Evolutionary conservation across 352 stramenopile species (phyloP).

Genomic region (Phytophthora ohioensis): DNA sequence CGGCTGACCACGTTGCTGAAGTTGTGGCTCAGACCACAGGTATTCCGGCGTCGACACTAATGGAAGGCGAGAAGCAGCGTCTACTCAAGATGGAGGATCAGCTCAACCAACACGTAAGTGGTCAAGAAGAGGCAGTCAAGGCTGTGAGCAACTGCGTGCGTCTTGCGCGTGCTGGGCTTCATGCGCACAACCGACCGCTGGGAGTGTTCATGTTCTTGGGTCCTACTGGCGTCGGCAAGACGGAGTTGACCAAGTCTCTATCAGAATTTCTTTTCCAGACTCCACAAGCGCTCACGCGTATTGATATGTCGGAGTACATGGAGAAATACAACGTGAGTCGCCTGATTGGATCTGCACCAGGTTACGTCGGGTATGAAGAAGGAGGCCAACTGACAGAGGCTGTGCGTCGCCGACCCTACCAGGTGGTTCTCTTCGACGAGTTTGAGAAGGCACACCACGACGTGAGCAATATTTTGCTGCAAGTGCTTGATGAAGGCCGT

Average conservation of each 20-base stretch:
- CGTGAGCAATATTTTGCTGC: constrained; percentile 97
- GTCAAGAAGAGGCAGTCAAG: constrained; percentile 91
- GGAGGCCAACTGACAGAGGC: constrained; percentile 97
- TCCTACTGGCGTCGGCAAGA: constrained; percentile 95
- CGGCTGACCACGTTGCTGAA: constrained; percentile 93
- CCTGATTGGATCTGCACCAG: constrained; percentile 92
- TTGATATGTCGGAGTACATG: constrained; percentile 99
- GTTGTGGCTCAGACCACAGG: constrained; percentile 92
- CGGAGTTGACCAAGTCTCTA: constrained; percentile 97
- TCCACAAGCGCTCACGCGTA: constrained; percentile 94
- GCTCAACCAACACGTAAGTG: constrained; percentile 92
- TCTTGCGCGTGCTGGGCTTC: constrained; percentile 93
- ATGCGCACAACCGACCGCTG: constrained; percentile 95
- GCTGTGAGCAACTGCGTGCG: constrained; percentile 93
- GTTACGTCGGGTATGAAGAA: constrained; percentile 96
- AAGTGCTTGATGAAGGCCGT: constrained; percentile 89
- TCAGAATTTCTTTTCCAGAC: constrained; percentile 97
- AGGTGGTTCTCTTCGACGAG: constrained; percentile 97
- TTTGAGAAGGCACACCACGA: constrained; percentile 98
- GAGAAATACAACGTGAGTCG: constrained; percentile 95
- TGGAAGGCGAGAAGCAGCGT: constrained; percentile 95
- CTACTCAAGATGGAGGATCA: constrained; percentile 95
- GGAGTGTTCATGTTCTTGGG: constrained; percentile 97
- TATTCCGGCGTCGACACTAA: constrained; percentile 95
- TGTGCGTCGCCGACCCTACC: constrained; percentile 94